phyloP scores from a whole-genome alignment of 371 early-diverging fungal species.

The Apophysomyces ossiformis region DNA sequence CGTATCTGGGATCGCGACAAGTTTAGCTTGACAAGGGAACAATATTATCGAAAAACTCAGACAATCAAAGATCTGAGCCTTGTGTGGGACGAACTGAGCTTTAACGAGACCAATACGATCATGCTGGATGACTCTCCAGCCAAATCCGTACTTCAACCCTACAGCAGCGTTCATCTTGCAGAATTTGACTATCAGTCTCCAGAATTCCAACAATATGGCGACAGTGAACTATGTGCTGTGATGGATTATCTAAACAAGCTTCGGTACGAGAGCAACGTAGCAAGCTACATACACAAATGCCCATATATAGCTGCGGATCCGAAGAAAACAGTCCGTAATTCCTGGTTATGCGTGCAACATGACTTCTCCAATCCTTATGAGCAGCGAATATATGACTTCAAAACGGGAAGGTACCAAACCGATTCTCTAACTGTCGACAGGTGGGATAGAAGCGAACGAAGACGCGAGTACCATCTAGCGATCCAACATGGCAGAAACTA shows the following conservation, averaged over 20 bases:
- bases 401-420: background rate
- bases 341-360: background rate
- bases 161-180: conserved; percentile 61
- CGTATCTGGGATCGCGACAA: conserved; percentile 66
- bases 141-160: conserved; percentile 67
- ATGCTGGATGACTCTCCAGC: conserved; percentile 71
- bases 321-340: conserved; percentile 6
- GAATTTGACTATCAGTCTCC: background rate
- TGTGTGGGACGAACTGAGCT: conserved; percentile 53
- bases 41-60: conserved; percentile 55
- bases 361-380: background rate
- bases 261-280: conserved; percentile 10
- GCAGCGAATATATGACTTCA: background rate
- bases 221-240: conserved; percentile 29
- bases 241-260: conserved; percentile 13
- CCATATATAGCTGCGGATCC: conserved; percentile 12
- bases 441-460: too few species aligned
- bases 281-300: conserved; percentile 13
- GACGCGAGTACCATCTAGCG: too few species aligned
- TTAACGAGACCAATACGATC: conserved; percentile 68
- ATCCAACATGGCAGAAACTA: too few species aligned
- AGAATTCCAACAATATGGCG: conserved; percentile 34
- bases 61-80: conserved; percentile 69
- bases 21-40: conserved; percentile 50
- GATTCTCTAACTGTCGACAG: too few species aligned